Conservation (phyloP, 208 protist genomes). For the Acanthamoeba culbertsoni region DNA sequence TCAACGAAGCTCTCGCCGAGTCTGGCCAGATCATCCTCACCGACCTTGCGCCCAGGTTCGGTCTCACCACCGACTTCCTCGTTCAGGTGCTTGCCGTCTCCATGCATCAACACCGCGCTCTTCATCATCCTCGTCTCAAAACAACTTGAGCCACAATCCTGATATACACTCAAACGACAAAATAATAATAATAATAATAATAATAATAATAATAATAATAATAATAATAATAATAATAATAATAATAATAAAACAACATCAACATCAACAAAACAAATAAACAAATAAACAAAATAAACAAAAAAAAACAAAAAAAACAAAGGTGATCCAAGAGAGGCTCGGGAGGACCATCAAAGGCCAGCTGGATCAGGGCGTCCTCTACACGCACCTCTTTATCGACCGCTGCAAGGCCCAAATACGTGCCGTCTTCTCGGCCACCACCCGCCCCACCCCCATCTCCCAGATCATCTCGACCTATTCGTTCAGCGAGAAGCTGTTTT, state of each 20-base stretch:
- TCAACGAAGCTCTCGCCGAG: conserved; percentile 68
- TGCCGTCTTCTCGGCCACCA: conserved; percentile 72
- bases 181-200: too few relatives aligned
- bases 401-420: conserved; percentile 72
- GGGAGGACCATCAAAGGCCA: conserved; percentile 61
- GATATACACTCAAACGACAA: too few relatives aligned
- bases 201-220: too few relatives aligned
- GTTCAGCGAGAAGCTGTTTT: not conserved
- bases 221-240: too few relatives aligned
- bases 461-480: not conserved
- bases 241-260: too few relatives aligned
- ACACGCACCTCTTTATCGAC: conserved; percentile 69
- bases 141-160: too few relatives aligned
- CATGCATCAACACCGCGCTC: too few relatives aligned
- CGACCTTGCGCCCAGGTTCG: conserved; percentile 66
- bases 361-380: conserved; percentile 64
- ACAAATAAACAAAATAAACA: too few relatives aligned
- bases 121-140: too few relatives aligned
- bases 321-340: conserved; percentile 57
- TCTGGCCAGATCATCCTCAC: conserved; percentile 65
- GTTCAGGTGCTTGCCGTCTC: not conserved
- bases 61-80: conserved; percentile 69
- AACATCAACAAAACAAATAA: too few relatives aligned
- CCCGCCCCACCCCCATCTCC: not conserved
- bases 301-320: too few relatives aligned